These are phyloP conservation scores for Colletotrichum costaricense DNA, from an alignment of 2,329 filamentous ascomycete species.

Conservation along the genomic window DNA sequence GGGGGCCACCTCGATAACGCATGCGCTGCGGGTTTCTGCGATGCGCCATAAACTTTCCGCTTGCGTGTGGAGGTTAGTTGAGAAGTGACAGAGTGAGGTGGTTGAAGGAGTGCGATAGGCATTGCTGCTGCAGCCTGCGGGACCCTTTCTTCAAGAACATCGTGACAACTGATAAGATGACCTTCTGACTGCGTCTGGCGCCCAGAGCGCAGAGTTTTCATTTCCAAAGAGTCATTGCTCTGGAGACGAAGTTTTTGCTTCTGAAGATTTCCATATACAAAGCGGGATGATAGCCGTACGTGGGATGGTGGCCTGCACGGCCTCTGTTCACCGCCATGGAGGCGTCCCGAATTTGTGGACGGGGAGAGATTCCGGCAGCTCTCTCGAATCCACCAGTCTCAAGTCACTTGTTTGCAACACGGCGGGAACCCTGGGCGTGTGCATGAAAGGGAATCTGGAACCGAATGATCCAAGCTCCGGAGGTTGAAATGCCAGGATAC, in stretches of 20 bases:
- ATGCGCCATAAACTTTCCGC: constrained; percentile 30
- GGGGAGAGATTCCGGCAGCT: constrained; percentile 28
- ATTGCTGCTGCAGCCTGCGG: not conserved
- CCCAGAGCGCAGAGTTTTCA: constrained; percentile 32
- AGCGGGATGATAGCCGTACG: constrained; percentile 26
- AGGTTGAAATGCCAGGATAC: not conserved
- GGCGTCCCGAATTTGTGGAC: constrained; percentile 30
- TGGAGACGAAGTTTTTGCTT: constrained; percentile 26
- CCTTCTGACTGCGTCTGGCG: constrained; percentile 6
- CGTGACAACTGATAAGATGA: constrained; percentile 25
- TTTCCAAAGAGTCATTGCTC: constrained; percentile 30
- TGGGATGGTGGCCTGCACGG: constrained; percentile 31
- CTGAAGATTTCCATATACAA: constrained; percentile 11
- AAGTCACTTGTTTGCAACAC: constrained; percentile 29
- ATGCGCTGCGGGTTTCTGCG: constrained; percentile 28
- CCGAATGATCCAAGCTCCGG: constrained; percentile 26
- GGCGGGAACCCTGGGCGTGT: constrained; percentile 29
- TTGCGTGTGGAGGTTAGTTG: constrained; percentile 27
- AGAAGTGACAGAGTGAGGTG: constrained; percentile 29
- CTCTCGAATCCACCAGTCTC: constrained; percentile 29
- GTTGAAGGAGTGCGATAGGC: constrained; percentile 4
- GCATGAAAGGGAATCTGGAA: constrained; percentile 30
- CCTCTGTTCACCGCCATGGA: constrained; percentile 33
- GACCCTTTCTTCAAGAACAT: constrained; percentile 15
- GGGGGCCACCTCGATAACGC: constrained; percentile 28